Percentiles rank a stretch among this genome's conserved stretches.
These are phyloP conservation scores for Sporisorium sorghi DNA, from an alignment of 1,284 basidiomycete genomes.

Conservation along the genomic window DNA sequence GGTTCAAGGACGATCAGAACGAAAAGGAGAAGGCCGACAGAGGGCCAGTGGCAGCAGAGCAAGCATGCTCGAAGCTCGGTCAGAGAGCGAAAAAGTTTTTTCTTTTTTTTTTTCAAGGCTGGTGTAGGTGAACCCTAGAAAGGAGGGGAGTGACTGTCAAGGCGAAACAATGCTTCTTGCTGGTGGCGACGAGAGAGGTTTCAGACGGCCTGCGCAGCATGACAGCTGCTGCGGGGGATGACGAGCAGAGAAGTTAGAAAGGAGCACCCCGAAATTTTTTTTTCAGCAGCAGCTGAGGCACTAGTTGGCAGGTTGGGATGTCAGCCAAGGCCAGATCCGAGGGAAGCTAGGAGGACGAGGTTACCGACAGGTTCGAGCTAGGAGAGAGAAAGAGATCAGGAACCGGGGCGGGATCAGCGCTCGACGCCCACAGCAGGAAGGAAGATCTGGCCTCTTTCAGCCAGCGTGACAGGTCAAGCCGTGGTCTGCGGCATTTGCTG, in stretches of 20 bases:
- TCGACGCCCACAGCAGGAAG: conserved; percentile 1
- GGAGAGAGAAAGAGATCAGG: background rate
- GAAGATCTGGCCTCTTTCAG: background rate
- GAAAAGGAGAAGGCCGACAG: conserved; percentile 22
- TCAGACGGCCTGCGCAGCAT: conserved; percentile 6
- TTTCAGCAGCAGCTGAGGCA: background rate
- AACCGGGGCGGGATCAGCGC: conserved; percentile 11
- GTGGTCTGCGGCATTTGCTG: conserved; percentile 1
- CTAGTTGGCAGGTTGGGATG: conserved; percentile 5
- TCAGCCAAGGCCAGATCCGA: conserved; percentile 10
- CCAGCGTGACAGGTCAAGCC: background rate
- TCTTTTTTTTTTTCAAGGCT: no score
- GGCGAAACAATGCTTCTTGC: background rate
- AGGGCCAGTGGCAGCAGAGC: background rate
- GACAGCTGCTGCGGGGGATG: conserved; percentile 35
- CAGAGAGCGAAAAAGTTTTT: conserved; percentile 15
- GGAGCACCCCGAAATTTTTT: conserved; percentile 39
- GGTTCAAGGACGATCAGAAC: conserved; percentile 4
- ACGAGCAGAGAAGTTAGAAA: conserved; percentile 40
- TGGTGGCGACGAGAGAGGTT: conserved; percentile 17
- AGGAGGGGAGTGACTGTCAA: conserved; percentile 7
- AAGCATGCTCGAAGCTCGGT: background rate
- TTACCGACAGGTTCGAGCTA: conserved; percentile 7
- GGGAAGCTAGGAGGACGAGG: conserved; percentile 6
- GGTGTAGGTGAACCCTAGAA: conserved; percentile 33